Percentiles rank a stretch among this genome's conserved stretches.
Conservation (phyloP, 78 protist genomes). For the Speleostelium caveatum region DNA sequence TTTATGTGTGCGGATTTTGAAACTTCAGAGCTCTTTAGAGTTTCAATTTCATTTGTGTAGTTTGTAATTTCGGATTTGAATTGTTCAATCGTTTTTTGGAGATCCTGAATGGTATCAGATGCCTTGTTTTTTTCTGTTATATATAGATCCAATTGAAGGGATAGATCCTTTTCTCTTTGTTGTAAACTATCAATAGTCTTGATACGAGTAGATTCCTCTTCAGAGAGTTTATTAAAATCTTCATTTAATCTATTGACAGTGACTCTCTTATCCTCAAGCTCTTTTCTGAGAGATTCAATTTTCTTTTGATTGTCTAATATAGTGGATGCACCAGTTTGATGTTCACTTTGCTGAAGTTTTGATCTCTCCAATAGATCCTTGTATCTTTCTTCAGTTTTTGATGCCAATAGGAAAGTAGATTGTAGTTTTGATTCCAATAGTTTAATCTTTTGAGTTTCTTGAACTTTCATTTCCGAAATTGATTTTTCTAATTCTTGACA, state of each 20-base stretch:
- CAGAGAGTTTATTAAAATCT: conserved; percentile 1
- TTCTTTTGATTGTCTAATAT: background rate
- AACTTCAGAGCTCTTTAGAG: too few relatives aligned
- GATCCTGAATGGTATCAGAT: too few relatives aligned
- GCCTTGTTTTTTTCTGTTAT: background rate
- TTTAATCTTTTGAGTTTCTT: conserved; percentile 21
- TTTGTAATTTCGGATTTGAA: too few relatives aligned
- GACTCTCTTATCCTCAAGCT: conserved; percentile 27
- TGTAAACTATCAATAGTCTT: background rate
- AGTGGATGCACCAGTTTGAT: background rate
- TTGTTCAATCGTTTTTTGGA: too few relatives aligned
- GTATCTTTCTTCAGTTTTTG: conserved; percentile 46
- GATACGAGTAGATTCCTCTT: background rate
- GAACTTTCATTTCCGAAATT: background rate
- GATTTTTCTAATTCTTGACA: conserved; percentile 1
- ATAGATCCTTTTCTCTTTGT: background rate
- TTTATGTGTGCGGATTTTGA: too few relatives aligned
- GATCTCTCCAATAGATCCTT: conserved; percentile 66
- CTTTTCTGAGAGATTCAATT: conserved; percentile 8
- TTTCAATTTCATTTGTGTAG: too few relatives aligned
- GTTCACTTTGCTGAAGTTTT: conserved; percentile 20
- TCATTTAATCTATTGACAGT: background rate
- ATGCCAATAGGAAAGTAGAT: conserved; percentile 64
- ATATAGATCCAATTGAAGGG: background rate
- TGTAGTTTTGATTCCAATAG: conserved; percentile 28